Conservation (phyloP, 164 flowering plant genomes). For the Kingdonia uniflora region DNA sequence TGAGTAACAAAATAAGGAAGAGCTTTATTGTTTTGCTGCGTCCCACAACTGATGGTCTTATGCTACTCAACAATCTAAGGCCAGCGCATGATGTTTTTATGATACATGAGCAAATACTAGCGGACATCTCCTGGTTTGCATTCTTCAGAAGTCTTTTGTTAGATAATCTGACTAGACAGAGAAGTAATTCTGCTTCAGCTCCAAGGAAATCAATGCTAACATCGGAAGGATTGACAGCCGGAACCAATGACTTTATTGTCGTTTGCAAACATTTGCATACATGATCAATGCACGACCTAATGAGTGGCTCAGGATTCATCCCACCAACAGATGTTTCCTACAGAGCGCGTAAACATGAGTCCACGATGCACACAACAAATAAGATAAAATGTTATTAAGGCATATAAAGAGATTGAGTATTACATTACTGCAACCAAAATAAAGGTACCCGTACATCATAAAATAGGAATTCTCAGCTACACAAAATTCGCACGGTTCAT, state of each 20-base stretch:
- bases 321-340: constrained; percentile 13
- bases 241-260: constrained; percentile 34
- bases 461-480: too few relatives aligned
- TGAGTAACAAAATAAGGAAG: constrained; percentile 49
- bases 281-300: constrained; percentile 39
- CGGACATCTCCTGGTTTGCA: constrained; percentile 13
- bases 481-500: too few relatives aligned
- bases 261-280: constrained; percentile 35
- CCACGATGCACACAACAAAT: too few relatives aligned
- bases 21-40: constrained; percentile 27
- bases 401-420: too few relatives aligned
- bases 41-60: constrained; percentile 23
- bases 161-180: constrained; percentile 34
- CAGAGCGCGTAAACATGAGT: background rate
- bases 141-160: constrained; percentile 12
- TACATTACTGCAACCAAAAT: too few relatives aligned
- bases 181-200: constrained; percentile 63
- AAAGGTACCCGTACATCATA: too few relatives aligned
- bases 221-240: constrained; percentile 29
- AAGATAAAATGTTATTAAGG: too few relatives aligned
- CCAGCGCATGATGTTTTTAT: constrained; percentile 44
- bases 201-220: constrained; percentile 40
- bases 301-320: constrained; percentile 31
- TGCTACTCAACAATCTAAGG: constrained; percentile 45
- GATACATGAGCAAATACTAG: constrained; percentile 25